Evolutionary conservation across 2,329 filamentous ascomycete genomes (phyloP).

Genomic region (Scedosporium boydii): DNA sequence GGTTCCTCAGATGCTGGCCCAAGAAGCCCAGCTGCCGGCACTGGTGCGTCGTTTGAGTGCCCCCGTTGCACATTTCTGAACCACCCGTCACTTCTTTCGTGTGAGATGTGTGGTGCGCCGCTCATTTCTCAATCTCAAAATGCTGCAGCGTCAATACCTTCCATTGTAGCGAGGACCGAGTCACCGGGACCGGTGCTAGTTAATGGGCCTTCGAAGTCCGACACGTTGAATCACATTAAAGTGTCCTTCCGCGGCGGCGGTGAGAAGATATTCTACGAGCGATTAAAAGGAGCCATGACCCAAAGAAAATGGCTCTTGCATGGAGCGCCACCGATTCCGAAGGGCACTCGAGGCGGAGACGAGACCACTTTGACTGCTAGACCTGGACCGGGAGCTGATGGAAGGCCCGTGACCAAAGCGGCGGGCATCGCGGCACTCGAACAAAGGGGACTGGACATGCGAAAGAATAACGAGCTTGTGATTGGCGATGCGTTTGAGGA

Average conservation of each 20-base stretch:
- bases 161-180: slow-evolving; percentile 42
- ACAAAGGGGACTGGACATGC: slow-evolving; percentile 70
- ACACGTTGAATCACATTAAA: slow-evolving; percentile 70
- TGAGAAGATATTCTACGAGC: slow-evolving; percentile 81
- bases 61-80: slow-evolving; percentile 91
- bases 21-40: slow-evolving; percentile 7
- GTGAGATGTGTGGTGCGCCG: slow-evolving; percentile 83
- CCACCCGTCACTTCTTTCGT: slow-evolving; percentile 74
- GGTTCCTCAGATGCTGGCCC: not conserved
- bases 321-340: slow-evolving; percentile 79
- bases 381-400: slow-evolving; percentile 4
- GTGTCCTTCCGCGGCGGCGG: slow-evolving; percentile 85
- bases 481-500: slow-evolving; percentile 95
- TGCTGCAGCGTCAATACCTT: slow-evolving; percentile 27
- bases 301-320: slow-evolving; percentile 95
- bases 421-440: slow-evolving; percentile 91
- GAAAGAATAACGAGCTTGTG: slow-evolving; percentile 85
- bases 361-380: slow-evolving; percentile 18
- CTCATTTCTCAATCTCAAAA: slow-evolving; percentile 52
- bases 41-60: slow-evolving; percentile 48
- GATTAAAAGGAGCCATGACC: slow-evolving; percentile 76
- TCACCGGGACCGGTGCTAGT: slow-evolving; percentile 68
- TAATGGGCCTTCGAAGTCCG: slow-evolving; percentile 26
- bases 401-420: slow-evolving; percentile 38
- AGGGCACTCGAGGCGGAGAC: slow-evolving; percentile 34